These are phyloP conservation scores for Gossypium mustelinum DNA, from an alignment of 345 rosid species.

Conservation along the genomic window DNA sequence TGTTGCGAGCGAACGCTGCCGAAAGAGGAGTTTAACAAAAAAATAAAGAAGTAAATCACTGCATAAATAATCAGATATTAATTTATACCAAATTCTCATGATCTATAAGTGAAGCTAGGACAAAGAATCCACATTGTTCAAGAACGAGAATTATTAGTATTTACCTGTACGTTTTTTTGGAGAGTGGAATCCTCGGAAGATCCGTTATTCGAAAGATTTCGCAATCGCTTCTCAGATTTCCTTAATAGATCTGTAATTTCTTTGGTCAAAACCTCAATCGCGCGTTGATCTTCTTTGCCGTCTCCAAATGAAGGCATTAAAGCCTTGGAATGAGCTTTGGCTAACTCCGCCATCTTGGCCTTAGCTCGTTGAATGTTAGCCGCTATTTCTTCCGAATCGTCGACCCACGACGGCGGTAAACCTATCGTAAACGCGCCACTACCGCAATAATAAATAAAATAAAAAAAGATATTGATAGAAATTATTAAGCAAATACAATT, in stretches of 20 bases:
- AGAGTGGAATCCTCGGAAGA: slow-evolving; percentile 77
- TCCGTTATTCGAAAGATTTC: slow-evolving; percentile 53
- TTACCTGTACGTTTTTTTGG: slow-evolving; percentile 89
- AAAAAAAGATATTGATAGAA: background rate
- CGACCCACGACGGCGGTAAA: slow-evolving; percentile 90
- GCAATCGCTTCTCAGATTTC: slow-evolving; percentile 69
- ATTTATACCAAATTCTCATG: background rate
- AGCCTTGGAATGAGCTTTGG: slow-evolving; percentile 81
- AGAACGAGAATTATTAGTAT: background rate
- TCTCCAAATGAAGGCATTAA: slow-evolving; percentile 93
- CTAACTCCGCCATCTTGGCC: slow-evolving; percentile 63
- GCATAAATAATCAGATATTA: background rate
- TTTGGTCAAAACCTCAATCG: slow-evolving; percentile 64
- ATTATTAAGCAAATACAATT: background rate
- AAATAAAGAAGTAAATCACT: background rate
- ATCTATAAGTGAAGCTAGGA: background rate
- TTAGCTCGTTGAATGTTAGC: slow-evolving; percentile 60
- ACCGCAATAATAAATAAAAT: slow-evolving; percentile 31
- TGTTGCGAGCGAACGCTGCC: slow-evolving; percentile 75
- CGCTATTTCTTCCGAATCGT: slow-evolving; percentile 74
- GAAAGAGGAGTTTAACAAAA: slow-evolving; percentile 2
- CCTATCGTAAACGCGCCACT: slow-evolving; percentile 67
- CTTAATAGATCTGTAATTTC: slow-evolving; percentile 66
- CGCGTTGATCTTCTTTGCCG: slow-evolving; percentile 66
- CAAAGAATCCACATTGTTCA: background rate